Percentiles rank a stretch among this genome's conserved stretches.
Conservation (phyloP, 139 green algal species). For the Chlorella sp. region DNA sequence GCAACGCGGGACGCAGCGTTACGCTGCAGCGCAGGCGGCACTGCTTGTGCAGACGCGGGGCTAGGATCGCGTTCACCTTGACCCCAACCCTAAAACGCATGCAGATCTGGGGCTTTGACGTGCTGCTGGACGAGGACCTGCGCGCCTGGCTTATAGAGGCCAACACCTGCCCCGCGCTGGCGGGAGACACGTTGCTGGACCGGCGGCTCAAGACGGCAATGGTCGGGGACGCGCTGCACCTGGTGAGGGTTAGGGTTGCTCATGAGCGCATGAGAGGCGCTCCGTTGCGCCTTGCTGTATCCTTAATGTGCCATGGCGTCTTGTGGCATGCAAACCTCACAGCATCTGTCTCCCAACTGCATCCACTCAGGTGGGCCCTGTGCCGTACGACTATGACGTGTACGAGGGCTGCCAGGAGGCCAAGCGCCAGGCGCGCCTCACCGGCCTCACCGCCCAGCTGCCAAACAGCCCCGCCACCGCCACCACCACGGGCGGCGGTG, state of each 20-base stretch:
- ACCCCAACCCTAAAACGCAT: no score
- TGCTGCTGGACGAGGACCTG: constrained; percentile 47
- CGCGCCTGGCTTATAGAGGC: constrained; percentile 47
- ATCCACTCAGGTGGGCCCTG: constrained; percentile 33
- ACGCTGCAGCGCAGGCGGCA: no score
- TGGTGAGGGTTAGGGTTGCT: constrained; percentile 31
- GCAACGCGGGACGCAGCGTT: no score
- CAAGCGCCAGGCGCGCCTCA: constrained; percentile 28
- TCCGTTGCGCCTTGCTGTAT: no score
- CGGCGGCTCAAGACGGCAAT: constrained; percentile 31
- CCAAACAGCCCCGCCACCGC: no score
- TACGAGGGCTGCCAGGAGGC: constrained; percentile 25
- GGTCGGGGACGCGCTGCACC: constrained; percentile 43
- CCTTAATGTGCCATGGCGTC: no score
- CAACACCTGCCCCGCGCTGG: constrained; percentile 55
- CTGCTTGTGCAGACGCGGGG: no score
- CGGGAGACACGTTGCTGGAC: constrained; percentile 35
- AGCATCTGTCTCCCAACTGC: no score
- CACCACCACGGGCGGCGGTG: no score
- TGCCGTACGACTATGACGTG: constrained; percentile 32
- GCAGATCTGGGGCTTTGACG: constrained; percentile 59
- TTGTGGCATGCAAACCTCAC: no score
- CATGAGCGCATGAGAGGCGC: no score
- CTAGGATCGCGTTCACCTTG: no score
- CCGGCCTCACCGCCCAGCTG: constrained; percentile 8